Base-by-base conservation (phyloP, 2,329 filamentous ascomycete species). In the Colletotrichum phormii region DNA sequence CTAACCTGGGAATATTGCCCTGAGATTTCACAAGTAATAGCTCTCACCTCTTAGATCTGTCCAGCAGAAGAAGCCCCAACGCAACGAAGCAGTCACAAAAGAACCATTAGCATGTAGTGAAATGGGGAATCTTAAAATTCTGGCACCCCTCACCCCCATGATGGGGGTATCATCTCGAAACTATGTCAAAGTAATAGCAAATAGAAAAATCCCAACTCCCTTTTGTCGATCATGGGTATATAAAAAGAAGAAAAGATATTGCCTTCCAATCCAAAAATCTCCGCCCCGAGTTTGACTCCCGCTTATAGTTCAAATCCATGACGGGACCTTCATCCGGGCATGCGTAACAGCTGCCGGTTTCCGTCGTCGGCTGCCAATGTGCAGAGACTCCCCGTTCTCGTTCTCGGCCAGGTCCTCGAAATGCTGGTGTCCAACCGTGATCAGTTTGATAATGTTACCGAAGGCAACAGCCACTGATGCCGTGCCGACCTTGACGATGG, bases 391-490 rank as follows among this genome's bases (percentile, higher is more conserved):
- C 51, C 83, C 80, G 3, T 79, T 76, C 46, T 78, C 75, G 13
- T 66, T 76, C 3, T 78, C 76, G 60, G 77, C 82, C 26, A 77
- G 77, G 31, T 80, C 80, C 18, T 91, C 89, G 76, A 92, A 93
- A 37, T 89, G 85, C 78, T 93, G 92, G 74, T 89, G 87, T 6
- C 92, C 92, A 6, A 92, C 84, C 2, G 89, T 90, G 68, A 95
- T 87, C 63, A 95, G 83, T 81, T 95, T 95, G 77, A 95, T 86
- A 1, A 90, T 86, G 75, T 95, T 93, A 13, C 93, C 94, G 72
- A 95, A 90, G 0, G 89, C 92, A 35, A 95, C 88, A 0, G 90
- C 93, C 3, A 94, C 86, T 63, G 91, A 92, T 58, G 87, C 86
- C 60, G 88, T 87, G 13, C 93, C 93, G 1, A 94, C 82, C 64